A percentile compares a stretch with the other conserved stretches of the same genome.
These are phyloP conservation scores for Coprinopsis cinerea DNA, from an alignment of 768 basidiomycete species.

Conservation along the genomic window DNA sequence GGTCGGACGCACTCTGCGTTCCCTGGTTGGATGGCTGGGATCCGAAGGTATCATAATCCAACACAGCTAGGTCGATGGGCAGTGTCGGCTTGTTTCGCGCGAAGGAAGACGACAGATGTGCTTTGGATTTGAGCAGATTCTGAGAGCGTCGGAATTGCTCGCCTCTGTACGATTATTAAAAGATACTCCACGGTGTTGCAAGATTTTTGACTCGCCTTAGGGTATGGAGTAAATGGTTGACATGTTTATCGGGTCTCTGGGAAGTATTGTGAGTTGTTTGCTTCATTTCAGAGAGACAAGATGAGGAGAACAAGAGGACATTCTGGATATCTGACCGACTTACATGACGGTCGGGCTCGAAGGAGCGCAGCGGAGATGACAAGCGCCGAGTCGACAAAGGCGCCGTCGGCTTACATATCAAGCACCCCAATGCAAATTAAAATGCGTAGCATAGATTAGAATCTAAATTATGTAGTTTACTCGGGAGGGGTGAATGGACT, in stretches of 20 bases:
- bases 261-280: no score
- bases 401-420: no score
- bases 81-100: slow-evolving; percentile 40
- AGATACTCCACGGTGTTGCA: neutral
- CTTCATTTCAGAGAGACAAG: no score
- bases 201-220: slow-evolving; percentile 35
- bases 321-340: no score
- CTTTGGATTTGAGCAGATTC: slow-evolving; percentile 40
- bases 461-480: slow-evolving; percentile 22
- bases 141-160: slow-evolving; percentile 66
- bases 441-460: no score
- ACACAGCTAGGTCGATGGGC: slow-evolving; percentile 30
- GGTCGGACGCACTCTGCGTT: neutral
- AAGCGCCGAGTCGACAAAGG: no score
- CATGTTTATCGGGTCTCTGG: slow-evolving; percentile 20
- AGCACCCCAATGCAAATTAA: no score
- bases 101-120: slow-evolving; percentile 23
- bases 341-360: no score
- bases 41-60: slow-evolving; percentile 18
- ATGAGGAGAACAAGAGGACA: no score
- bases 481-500: slow-evolving; percentile 80
- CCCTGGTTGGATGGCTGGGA: slow-evolving; percentile 6
- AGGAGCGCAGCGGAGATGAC: no score
- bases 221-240: slow-evolving; percentile 46
- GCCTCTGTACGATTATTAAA: slow-evolving; percentile 36